Conservation (phyloP, 1,284 basidiomycete species). For the Schizophyllum commune region DNA sequence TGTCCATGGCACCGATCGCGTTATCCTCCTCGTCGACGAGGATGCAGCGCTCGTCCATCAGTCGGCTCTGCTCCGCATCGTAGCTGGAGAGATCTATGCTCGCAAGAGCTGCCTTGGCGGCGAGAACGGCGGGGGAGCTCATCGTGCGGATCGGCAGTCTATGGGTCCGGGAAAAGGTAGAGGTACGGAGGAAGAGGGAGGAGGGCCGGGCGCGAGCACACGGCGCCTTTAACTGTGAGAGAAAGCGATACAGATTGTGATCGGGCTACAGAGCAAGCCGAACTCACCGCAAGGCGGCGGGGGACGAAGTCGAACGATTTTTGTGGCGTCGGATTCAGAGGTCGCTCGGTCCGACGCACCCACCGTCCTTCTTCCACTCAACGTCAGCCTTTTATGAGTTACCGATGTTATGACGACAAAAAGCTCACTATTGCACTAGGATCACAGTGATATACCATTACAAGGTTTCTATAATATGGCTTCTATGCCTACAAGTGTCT, state of each 20-base stretch:
- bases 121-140: conserved; percentile 49
- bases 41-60: conserved; percentile 99
- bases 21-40: conserved; percentile 88
- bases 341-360: no score
- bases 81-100: conserved; percentile 69
- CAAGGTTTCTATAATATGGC: no score
- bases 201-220: not conserved
- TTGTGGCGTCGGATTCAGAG: no score
- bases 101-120: conserved; percentile 55
- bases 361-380: no score
- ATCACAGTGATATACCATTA: no score
- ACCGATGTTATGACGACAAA: no score
- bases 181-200: conserved; percentile 6
- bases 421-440: no score
- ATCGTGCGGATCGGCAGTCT: conserved; percentile 23
- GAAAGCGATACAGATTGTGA: conserved; percentile 5
- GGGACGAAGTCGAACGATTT: no score
- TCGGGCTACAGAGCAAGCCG: no score
- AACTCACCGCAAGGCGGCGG: no score
- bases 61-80: conserved; percentile 73
- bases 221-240: conserved; percentile 4
- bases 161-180: conserved; percentile 13
- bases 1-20: conserved; percentile 87
- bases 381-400: no score
- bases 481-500: no score